Evolutionary conservation across 345 rosid species (phyloP).

Genomic region (Boechera retrofracta): DNA sequence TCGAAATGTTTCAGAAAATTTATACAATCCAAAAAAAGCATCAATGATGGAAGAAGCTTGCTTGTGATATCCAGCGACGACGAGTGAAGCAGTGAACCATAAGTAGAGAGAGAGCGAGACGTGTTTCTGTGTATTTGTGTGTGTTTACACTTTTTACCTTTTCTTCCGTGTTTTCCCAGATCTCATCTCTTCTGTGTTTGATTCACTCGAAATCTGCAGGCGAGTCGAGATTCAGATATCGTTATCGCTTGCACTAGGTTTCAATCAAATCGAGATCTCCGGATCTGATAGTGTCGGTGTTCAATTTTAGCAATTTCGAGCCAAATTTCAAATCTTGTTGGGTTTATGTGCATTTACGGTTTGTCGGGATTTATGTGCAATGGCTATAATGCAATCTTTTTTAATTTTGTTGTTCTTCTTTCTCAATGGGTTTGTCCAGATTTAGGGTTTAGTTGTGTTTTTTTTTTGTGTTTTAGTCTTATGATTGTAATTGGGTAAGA

Average conservation of each 20-base stretch:
- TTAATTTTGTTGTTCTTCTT: too few species aligned
- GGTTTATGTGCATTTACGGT: too few species aligned
- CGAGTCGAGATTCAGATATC: constrained; percentile 41
- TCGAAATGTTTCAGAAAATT: not conserved
- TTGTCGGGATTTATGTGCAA: too few species aligned
- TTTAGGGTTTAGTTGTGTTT: too few species aligned
- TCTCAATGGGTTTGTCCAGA: too few species aligned
- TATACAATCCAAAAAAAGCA: constrained; percentile 11
- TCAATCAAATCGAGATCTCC: constrained; percentile 8
- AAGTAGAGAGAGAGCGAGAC: constrained; percentile 22
- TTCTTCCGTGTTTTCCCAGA: constrained; percentile 29
- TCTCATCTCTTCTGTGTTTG: constrained; percentile 10
- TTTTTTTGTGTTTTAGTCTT: too few species aligned
- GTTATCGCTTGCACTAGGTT: constrained; percentile 38
- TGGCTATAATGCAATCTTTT: too few species aligned
- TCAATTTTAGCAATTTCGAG: not conserved
- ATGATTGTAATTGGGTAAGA: too few species aligned
- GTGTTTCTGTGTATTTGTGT: not conserved
- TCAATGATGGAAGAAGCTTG: constrained; percentile 30
- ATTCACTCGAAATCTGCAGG: not conserved
- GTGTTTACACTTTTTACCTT: constrained; percentile 10
- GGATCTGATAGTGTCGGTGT: constrained; percentile 37
- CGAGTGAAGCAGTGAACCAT: constrained; percentile 21
- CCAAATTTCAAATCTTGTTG: too few species aligned
- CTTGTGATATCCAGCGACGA: constrained; percentile 28